phyloP scores from a whole-genome alignment of 441 rosid genomes.

The Breynia disticha region DNA sequence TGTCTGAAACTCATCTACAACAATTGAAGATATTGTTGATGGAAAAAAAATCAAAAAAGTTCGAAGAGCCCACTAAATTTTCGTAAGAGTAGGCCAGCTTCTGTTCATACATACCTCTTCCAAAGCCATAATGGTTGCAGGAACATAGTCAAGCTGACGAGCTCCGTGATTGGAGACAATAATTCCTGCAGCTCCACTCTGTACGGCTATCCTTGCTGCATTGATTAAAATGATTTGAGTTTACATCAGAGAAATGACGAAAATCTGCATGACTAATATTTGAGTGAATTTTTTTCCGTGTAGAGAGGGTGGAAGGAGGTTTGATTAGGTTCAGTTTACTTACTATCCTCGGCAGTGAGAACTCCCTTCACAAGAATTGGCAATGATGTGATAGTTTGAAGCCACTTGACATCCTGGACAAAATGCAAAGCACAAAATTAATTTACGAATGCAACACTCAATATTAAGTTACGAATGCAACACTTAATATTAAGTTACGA shows the following conservation, averaged over 20 bases:
- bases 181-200: constrained; percentile 80
- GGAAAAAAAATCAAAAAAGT: too few species aligned
- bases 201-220: constrained; percentile 74
- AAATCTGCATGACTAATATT: background rate
- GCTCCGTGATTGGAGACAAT: constrained; percentile 98
- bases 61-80: background rate
- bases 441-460: too few species aligned
- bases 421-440: background rate
- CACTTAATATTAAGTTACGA: too few species aligned
- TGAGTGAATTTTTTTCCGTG: background rate
- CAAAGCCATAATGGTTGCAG: constrained; percentile 79
- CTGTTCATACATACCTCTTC: constrained; percentile 56
- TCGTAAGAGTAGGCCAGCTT: background rate
- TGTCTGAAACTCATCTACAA: background rate
- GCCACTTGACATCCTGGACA: constrained; percentile 80
- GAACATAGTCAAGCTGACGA: constrained; percentile 89
- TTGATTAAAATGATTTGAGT: background rate
- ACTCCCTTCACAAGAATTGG: constrained; percentile 93
- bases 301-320: background rate
- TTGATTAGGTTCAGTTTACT: constrained; percentile 11
- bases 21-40: background rate
- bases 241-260: constrained; percentile 5
- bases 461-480: too few species aligned
- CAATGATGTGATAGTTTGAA: constrained; percentile 75
- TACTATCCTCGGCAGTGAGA: constrained; percentile 87